Evolutionary conservation across 2,329 filamentous ascomycete genomes (phyloP).

Genomic region (Graphiopsis chlorocephala): DNA sequence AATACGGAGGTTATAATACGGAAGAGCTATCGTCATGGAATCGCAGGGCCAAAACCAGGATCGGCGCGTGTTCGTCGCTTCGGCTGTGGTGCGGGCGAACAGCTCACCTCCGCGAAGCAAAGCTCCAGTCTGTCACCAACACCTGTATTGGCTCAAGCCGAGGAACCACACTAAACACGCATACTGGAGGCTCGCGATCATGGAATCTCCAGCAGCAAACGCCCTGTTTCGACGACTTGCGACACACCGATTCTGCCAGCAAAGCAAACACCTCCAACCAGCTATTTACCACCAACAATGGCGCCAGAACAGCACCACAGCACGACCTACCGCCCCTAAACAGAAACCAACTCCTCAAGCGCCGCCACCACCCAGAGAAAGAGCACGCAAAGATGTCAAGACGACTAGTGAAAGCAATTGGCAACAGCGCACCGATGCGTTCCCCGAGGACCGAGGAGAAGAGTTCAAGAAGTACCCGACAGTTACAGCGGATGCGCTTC

Average conservation of each 20-base stretch:
- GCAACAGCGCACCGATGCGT: slow-evolving; percentile 77
- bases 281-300: slow-evolving; percentile 7
- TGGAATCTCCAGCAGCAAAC: slow-evolving; percentile 78
- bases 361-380: slow-evolving; percentile 9
- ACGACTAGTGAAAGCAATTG: slow-evolving; percentile 66
- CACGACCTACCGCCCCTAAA: slow-evolving; percentile 8
- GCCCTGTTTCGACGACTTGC: slow-evolving; percentile 85
- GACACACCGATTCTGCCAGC: slow-evolving; percentile 56
- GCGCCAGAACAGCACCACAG: slow-evolving; percentile 14
- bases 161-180: background rate
- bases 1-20: background rate
- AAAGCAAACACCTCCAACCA: slow-evolving; percentile 53
- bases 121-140: background rate
- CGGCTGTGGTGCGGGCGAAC: background rate
- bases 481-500: slow-evolving; percentile 78
- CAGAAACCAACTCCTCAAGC: slow-evolving; percentile 13
- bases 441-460: slow-evolving; percentile 71
- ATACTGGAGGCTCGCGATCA: slow-evolving; percentile 36
- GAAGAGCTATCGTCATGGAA: background rate
- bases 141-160: background rate
- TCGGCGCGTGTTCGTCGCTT: background rate
- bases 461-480: slow-evolving; percentile 81
- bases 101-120: slow-evolving; percentile 15
- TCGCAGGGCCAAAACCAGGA: background rate
- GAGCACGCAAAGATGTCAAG: slow-evolving; percentile 30